Conservation (phyloP, 2,329 filamentous ascomycete species). For the Cladosporium sp. region DNA sequence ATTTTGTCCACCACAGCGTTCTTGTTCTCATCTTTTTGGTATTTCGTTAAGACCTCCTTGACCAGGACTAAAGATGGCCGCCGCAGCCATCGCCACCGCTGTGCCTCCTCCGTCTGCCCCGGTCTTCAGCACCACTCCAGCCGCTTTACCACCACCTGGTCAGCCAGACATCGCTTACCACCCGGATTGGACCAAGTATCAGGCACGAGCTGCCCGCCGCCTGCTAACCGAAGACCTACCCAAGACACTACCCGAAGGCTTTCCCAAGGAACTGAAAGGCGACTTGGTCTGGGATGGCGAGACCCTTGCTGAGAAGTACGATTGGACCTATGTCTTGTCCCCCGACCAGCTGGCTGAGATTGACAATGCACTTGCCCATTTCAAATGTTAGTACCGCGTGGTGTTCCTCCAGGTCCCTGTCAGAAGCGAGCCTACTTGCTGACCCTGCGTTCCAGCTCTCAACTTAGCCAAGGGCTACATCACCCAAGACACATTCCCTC, state of each 20-base stretch:
- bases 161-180: constrained; percentile 58
- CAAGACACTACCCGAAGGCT: constrained; percentile 43
- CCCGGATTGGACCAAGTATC: constrained; percentile 51
- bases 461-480: constrained; percentile 47
- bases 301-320: constrained; percentile 42
- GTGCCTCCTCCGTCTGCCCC: too few species aligned
- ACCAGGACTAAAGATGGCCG: too few species aligned
- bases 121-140: too few species aligned
- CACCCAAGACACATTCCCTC: constrained; percentile 53
- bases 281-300: constrained; percentile 56
- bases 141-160: too few species aligned
- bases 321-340: constrained; percentile 52
- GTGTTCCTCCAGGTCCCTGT: neutral
- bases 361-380: constrained; percentile 38
- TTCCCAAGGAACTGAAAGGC: constrained; percentile 46
- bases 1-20: too few species aligned
- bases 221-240: constrained; percentile 38
- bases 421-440: too few species aligned
- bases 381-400: constrained; percentile 31
- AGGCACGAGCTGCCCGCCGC: constrained; percentile 44
- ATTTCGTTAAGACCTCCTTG: too few species aligned
- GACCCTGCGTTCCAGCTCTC: constrained; percentile 40
- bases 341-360: constrained; percentile 48
- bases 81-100: too few species aligned
- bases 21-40: too few species aligned